Base-by-base conservation (phyloP, 2,329 filamentous ascomycete genomes). In the Stemphylium vesicarium region DNA sequence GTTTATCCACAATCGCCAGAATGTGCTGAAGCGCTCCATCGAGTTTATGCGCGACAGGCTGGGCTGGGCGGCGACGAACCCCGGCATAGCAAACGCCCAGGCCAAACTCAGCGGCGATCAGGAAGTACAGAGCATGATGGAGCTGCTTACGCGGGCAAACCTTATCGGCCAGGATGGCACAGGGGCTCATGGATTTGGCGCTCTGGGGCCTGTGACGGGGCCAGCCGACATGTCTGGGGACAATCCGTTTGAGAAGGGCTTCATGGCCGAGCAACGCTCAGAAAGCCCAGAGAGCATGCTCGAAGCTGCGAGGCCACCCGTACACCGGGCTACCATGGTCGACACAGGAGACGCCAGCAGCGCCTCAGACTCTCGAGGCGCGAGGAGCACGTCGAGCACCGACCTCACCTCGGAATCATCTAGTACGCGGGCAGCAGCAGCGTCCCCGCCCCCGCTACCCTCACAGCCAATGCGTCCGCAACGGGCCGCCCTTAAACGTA, bases 11-110 rank as follows among this genome's bases (percentile, higher is more conserved):
- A 96, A 86, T 74, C 89, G 95, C 50, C 93, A 98, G 74, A 96
- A 92, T 80, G 89, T 96, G 31, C 76, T 99, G 69, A 96, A 96
- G 78, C 85, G 94, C 55, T 96, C 93, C 8, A 88, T 97, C 71
- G 95, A 98, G 75, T 97, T 98, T 71, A 96, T 99, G 90, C 90
- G 91, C 70, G 92, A 97, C 72, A 90, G 91, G 61, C 85, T 96
- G 77, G 90, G 90, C 60, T 94, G 92, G 88, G 85, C 89, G 29
- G 84, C 88, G 29, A 86, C 85, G 47, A 90, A 89, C 70, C 86
- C 90, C 12, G 91, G 86, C 10, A 86, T 96, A 63, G 88, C 88
- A 39, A 92, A 87, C 70, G 92, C 92, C 13, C 92, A 96, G 75
- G 91, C 93, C 48, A 88, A 90, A 69, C 82, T 90, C 47, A 87